These are phyloP conservation scores for Boletales sp. DNA, from an alignment of 768 basidiomycete species.

Conservation along the genomic window DNA sequence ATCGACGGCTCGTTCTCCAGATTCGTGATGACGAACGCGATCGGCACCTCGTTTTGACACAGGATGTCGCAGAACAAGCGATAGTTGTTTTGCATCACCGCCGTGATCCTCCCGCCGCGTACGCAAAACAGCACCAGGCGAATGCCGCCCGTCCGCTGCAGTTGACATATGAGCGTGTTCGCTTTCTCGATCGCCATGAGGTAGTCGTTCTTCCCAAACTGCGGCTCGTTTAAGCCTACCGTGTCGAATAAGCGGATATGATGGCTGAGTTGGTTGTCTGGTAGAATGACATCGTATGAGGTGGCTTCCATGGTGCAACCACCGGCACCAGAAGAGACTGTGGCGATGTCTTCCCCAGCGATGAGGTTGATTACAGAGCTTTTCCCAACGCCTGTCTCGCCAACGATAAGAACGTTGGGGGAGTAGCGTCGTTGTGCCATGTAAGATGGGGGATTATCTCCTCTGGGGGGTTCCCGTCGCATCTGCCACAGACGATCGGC, in stretches of 20 bases:
- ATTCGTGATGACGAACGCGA: conserved; percentile 31
- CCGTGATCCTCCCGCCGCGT: conserved; percentile 30
- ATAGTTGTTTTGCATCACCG: conserved; percentile 30
- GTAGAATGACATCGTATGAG: conserved; percentile 24
- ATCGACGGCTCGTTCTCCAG: conserved; percentile 31
- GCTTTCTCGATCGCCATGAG: conserved; percentile 30
- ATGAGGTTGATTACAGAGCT: conserved; percentile 43
- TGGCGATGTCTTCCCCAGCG: conserved; percentile 23
- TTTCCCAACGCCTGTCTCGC: conserved; percentile 33
- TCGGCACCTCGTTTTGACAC: conserved; percentile 29
- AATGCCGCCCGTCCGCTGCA: conserved; percentile 30
- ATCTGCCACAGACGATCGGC: conserved; percentile 6
- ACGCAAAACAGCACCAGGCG: conserved; percentile 33
- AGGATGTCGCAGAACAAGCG: conserved; percentile 27
- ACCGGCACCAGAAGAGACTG: conserved; percentile 24
- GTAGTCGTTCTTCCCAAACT: conserved; percentile 18
- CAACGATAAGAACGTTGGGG: conserved; percentile 39
- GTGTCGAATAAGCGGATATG: conserved; percentile 33
- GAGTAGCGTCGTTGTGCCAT: conserved; percentile 13
- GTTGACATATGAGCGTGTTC: conserved; percentile 32
- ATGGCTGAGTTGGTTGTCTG: conserved; percentile 11
- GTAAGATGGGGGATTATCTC: conserved; percentile 20
- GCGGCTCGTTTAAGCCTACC: conserved; percentile 29
- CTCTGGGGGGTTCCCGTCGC: conserved; percentile 3
- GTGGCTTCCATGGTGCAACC: conserved; percentile 36